A percentile compares a stretch with the other conserved stretches of the same genome.
Evolutionary conservation across 495 filamentous ascomycete genomes (phyloP).

Genomic region (Astrothelium subdiscretum): DNA sequence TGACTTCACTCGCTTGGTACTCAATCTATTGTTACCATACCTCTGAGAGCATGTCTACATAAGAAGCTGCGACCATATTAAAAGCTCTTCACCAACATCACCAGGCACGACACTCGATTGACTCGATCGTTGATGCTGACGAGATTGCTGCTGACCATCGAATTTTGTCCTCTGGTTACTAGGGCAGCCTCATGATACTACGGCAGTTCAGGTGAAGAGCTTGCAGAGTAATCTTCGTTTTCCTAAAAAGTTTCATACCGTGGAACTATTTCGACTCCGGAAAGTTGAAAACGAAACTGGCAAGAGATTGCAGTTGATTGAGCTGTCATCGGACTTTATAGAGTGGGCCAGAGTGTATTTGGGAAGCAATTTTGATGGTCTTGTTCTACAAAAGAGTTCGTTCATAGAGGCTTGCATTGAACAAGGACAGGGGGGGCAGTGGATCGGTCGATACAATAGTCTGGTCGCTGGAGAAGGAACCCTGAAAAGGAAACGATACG

Average conservation of each 20-base stretch:
- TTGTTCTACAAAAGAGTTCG: neutral
- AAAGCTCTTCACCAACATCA: neutral
- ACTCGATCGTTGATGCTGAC: neutral
- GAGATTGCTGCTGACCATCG: neutral
- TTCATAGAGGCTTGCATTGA: neutral
- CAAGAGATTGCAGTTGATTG: neutral
- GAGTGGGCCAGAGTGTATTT: neutral
- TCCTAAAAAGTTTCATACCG: neutral
- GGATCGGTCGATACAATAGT: neutral
- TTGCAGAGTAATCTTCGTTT: neutral
- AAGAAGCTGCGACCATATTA: neutral
- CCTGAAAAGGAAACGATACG: neutral
- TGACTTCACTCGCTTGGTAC: neutral
- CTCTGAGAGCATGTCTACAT: neutral
- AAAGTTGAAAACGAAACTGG: neutral
- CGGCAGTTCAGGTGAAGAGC: neutral
- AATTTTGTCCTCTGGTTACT: neutral
- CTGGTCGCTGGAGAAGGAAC: neutral
- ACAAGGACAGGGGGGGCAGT: neutral
- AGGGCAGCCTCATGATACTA: neutral
- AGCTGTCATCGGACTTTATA: neutral
- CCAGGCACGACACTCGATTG: neutral
- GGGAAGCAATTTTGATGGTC: neutral
- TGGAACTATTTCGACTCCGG: neutral
- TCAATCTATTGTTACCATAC: neutral